A percentile compares a stretch with the other conserved stretches of the same genome.
Evolutionary conservation across 2,329 filamentous ascomycete species (phyloP).

Genomic region (Verticillium klebahnii): DNA sequence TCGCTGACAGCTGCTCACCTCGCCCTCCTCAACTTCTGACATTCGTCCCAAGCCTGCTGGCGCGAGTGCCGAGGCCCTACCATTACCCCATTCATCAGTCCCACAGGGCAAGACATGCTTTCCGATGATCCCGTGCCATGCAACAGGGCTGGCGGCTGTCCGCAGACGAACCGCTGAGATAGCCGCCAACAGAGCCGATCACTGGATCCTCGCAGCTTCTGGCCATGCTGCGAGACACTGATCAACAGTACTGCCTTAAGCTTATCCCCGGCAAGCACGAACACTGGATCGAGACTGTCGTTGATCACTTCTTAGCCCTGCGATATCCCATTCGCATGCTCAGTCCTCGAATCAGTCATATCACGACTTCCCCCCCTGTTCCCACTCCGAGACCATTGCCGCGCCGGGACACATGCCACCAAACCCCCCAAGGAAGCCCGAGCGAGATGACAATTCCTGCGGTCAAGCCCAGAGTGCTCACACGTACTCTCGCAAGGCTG

Average conservation of each 20-base stretch:
- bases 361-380: background rate
- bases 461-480: background rate
- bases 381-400: background rate
- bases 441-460: background rate
- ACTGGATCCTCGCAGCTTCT: background rate
- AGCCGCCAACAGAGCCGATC: background rate
- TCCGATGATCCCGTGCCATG: background rate
- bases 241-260: background rate
- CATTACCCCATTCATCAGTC: background rate
- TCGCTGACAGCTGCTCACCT: constrained; percentile 8
- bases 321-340: background rate
- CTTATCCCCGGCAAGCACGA: background rate
- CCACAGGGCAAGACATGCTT: background rate
- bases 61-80: background rate
- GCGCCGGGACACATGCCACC: background rate
- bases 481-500: background rate
- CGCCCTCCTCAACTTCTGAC: background rate
- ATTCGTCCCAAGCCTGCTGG: background rate
- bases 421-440: background rate
- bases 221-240: background rate
- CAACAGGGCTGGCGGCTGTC: background rate
- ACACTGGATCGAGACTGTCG: background rate
- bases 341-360: background rate
- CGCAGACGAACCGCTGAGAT: background rate
- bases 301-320: background rate